Evolutionary conservation across 202 grass and related monocot species (phyloP), one percentile per base, ranked within the genome.

Genomic region (Panicum virgatum): DNA sequence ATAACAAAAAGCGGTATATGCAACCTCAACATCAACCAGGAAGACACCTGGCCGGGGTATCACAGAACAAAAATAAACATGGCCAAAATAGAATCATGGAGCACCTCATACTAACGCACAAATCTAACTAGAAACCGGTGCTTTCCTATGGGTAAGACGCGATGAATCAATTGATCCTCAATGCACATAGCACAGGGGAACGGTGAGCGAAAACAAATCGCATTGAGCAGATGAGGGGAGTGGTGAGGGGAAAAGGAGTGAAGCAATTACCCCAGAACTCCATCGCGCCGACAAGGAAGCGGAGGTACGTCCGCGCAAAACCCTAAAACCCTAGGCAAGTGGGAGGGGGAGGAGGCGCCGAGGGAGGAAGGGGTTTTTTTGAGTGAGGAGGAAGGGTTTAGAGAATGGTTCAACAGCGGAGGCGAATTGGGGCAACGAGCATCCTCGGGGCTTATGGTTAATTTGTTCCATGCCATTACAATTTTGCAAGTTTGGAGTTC

Each of bases 251-350:
- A 12, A 0, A 1, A 29, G 47, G 47, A 5, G 30, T 42, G 29
- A 51, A 50, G 9, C 4, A 15, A 4, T 87, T 81, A 90, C 89
- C 89, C 84, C 89, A 87, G 77, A 90, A 87, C 76, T 84, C 57
- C 84, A 90, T 76, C 3, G 37, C 64, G 73, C 32, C 72, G 45
- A 57, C 36, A 62, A 74, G 62, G 69, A 82, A 56, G 27, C 54
- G 34, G 78, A 27, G 70, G 15, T 19, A 36, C 37, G 46, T 77
- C 27, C 18, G 9, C 46, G 3, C 15, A 57, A 36, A 86, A 70
- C 51, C 73, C 43, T 68, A 70, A 62, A 34, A 34, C 32, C 32
- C 32, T 34, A 0, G n/a, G 12, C 26, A 42, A 37, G 7, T 38
- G 69, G 69, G 68, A 0, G n/a, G n/a, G n/a, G n/a, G n/a, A n/a